phyloP scores from a whole-genome alignment of 345 rosid species.

The Theobroma cacao region DNA sequence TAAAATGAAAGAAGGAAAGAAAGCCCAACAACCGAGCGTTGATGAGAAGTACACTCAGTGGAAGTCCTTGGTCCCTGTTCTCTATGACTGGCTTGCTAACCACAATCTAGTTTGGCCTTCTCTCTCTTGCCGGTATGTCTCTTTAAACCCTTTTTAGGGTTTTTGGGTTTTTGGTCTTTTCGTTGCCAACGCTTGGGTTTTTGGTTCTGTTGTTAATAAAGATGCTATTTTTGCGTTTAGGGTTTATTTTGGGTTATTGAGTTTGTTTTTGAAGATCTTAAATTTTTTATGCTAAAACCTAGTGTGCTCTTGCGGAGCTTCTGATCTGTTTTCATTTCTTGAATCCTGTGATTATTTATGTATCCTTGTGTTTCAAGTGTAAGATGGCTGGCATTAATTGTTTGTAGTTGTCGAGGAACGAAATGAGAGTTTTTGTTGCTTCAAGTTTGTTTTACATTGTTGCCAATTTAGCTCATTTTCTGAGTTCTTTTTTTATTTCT shows the following conservation, averaged over 20 bases:
- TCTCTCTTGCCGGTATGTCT: conserved; percentile 86
- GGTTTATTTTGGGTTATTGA: not conserved
- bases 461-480: not conserved
- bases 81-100: conserved; percentile 98
- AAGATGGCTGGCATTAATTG: not conserved
- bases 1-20: conserved; percentile 43
- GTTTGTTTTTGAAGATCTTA: not conserved
- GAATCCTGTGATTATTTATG: not conserved
- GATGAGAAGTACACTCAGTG: conserved; percentile 95
- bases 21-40: conserved; percentile 48
- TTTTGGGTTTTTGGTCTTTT: not conserved
- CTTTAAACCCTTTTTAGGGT: conserved; percentile 11
- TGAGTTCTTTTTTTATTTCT: not conserved
- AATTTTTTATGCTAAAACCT: not conserved
- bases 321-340: not conserved
- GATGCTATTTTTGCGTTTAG: not conserved
- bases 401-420: not conserved
- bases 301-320: not conserved
- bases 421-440: not conserved
- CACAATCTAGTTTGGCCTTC: conserved; percentile 99
- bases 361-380: not conserved
- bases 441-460: conserved; percentile 3
- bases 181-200: not conserved
- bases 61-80: conserved; percentile 93
- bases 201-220: not conserved